phyloP scores from a whole-genome alignment of 331 rosid genomes.

The Ulmus americana region DNA sequence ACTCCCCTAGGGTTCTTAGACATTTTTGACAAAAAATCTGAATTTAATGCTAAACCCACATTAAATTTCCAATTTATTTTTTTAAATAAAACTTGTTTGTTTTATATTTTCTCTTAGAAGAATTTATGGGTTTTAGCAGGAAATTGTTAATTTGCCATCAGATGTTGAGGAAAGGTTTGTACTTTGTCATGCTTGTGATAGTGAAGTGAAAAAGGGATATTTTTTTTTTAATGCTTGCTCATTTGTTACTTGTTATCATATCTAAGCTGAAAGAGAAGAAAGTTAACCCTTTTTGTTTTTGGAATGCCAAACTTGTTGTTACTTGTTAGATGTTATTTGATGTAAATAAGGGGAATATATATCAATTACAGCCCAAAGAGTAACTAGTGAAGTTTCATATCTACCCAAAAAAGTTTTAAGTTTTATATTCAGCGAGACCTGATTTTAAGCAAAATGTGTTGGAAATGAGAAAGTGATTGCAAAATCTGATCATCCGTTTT shows the following conservation, averaged over 20 bases:
- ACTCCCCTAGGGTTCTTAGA: background rate
- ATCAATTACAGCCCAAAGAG: no score
- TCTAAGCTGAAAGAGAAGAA: background rate
- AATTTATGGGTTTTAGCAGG: background rate
- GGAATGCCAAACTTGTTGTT: no score
- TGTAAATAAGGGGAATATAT: no score
- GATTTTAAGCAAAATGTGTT: no score
- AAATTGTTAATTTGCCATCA: background rate
- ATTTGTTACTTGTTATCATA: background rate
- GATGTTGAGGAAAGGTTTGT: background rate
- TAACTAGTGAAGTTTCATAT: no score
- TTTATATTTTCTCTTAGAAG: background rate
- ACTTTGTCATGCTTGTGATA: background rate
- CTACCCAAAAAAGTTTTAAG: no score
- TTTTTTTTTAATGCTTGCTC: background rate
- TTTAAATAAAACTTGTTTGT: background rate
- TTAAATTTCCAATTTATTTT: background rate
- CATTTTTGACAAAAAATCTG: background rate
- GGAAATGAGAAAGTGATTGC: no score
- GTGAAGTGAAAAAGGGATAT: no score
- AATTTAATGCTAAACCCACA: background rate
- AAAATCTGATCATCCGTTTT: no score
- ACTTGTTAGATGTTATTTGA: no score
- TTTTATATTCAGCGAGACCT: no score
- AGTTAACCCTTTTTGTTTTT: background rate